phyloP scores from a whole-genome alignment of 2,329 filamentous ascomycete genomes.

The Alternaria longipes region DNA sequence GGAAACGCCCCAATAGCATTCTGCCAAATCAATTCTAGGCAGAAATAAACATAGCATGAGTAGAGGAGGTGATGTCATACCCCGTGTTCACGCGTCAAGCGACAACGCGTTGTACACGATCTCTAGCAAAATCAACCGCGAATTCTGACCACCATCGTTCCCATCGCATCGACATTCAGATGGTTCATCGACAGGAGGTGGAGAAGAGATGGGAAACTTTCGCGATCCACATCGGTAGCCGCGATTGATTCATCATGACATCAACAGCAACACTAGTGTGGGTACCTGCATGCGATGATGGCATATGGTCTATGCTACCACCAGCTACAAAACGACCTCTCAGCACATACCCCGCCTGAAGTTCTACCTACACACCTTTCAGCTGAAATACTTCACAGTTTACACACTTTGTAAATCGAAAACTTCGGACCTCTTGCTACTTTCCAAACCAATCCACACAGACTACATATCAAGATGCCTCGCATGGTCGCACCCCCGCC shows the following conservation, averaged over 20 bases:
- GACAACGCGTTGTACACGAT: slow-evolving; percentile 4
- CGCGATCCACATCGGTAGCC: slow-evolving; percentile 5
- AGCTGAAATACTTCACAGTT: background rate
- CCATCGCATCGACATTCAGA: background rate
- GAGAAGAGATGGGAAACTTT: background rate
- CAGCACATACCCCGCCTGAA: background rate
- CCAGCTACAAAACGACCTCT: background rate
- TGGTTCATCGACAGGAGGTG: background rate
- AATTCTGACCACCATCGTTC: background rate
- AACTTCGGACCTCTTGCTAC: background rate
- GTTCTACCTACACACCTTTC: background rate
- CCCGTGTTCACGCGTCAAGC: slow-evolving; percentile 12
- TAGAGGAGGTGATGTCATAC: slow-evolving; percentile 11
- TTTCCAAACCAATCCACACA: background rate
- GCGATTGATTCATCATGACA: slow-evolving; percentile 22
- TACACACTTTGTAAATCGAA: background rate
- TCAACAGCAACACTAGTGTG: slow-evolving; percentile 16
- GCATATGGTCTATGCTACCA: slow-evolving; percentile 1
- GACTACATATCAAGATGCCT: slow-evolving; percentile 28
- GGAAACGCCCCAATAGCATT: background rate
- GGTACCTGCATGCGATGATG: slow-evolving; percentile 14
- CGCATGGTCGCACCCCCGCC: slow-evolving; percentile 73
- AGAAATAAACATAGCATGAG: background rate
- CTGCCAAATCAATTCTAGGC: background rate
- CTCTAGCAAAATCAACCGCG: background rate